phyloP scores from a whole-genome alignment of 2,329 filamentous ascomycete genomes.

The Cadophora gregata region DNA sequence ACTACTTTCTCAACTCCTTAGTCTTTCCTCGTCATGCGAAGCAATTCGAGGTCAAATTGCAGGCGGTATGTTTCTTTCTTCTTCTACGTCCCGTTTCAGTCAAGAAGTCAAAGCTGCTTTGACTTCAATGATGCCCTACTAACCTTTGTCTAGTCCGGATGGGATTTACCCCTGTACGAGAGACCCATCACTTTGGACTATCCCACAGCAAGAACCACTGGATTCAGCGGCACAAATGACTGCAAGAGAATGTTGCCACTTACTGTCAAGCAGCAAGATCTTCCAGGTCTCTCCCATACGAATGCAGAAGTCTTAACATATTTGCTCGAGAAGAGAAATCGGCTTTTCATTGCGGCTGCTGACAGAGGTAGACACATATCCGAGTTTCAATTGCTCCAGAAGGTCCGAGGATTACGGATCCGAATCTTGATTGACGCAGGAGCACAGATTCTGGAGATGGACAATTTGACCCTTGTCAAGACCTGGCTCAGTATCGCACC shows the following conservation, averaged over 20 bases:
- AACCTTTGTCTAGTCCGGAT: constrained; percentile 54
- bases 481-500: constrained; percentile 34
- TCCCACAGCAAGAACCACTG: constrained; percentile 61
- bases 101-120: too few species aligned
- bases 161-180: constrained; percentile 63
- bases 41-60: constrained; percentile 67
- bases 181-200: too few species aligned
- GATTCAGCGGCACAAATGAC: constrained; percentile 77
- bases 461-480: constrained; percentile 46
- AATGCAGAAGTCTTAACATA: constrained; percentile 68
- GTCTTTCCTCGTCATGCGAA: constrained; percentile 71
- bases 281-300: constrained; percentile 60
- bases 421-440: constrained; percentile 68
- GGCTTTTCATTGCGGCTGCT: constrained; percentile 52
- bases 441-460: constrained; percentile 67
- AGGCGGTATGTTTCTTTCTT: constrained; percentile 46
- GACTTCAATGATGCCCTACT: too few species aligned
- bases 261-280: constrained; percentile 66
- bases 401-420: constrained; percentile 49
- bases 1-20: constrained; percentile 67
- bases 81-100: neutral
- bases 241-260: constrained; percentile 63
- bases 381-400: constrained; percentile 52
- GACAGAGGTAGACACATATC: constrained; percentile 51
- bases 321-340: constrained; percentile 56